Conservation (phyloP, 2,329 filamentous ascomycete genomes). For the Ophiostoma sp. region DNA sequence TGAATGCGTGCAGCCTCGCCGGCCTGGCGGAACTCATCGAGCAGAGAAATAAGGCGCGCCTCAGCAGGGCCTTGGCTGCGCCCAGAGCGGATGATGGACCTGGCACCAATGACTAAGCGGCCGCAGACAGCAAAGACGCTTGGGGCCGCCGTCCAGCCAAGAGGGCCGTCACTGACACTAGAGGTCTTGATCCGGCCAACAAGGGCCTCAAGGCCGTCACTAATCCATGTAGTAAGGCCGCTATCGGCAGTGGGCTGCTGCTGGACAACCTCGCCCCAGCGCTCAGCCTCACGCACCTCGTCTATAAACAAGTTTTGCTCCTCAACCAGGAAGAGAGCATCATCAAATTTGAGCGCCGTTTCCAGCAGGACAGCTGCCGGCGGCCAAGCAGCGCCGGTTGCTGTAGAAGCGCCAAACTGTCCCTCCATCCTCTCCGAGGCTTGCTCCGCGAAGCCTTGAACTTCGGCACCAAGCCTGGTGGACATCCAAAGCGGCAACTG, state of each 20-base stretch:
- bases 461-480: slow-evolving; percentile 32
- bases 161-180: slow-evolving; percentile 52
- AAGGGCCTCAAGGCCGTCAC: slow-evolving; percentile 45
- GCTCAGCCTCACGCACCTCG: slow-evolving; percentile 63
- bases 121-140: slow-evolving; percentile 60
- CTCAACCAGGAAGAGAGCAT: slow-evolving; percentile 76
- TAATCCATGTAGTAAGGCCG: slow-evolving; percentile 44
- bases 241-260: slow-evolving; percentile 23
- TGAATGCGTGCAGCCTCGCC: slow-evolving; percentile 24
- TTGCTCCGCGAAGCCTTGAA: slow-evolving; percentile 37
- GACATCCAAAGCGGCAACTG: slow-evolving; percentile 43
- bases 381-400: slow-evolving; percentile 27
- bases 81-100: slow-evolving; percentile 32
- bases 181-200: slow-evolving; percentile 30
- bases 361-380: slow-evolving; percentile 40
- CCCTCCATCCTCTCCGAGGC: slow-evolving; percentile 43
- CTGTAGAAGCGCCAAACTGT: slow-evolving; percentile 16
- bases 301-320: slow-evolving; percentile 95
- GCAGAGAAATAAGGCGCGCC: slow-evolving; percentile 11
- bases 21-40: slow-evolving; percentile 17
- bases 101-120: slow-evolving; percentile 41
- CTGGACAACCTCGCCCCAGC: slow-evolving; percentile 58
- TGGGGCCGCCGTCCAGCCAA: slow-evolving; percentile 68
- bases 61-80: neutral
- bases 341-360: slow-evolving; percentile 50